Evolutionary conservation across 2,329 filamentous ascomycete genomes (phyloP).

Genomic region (Celoporthe dispersa): DNA sequence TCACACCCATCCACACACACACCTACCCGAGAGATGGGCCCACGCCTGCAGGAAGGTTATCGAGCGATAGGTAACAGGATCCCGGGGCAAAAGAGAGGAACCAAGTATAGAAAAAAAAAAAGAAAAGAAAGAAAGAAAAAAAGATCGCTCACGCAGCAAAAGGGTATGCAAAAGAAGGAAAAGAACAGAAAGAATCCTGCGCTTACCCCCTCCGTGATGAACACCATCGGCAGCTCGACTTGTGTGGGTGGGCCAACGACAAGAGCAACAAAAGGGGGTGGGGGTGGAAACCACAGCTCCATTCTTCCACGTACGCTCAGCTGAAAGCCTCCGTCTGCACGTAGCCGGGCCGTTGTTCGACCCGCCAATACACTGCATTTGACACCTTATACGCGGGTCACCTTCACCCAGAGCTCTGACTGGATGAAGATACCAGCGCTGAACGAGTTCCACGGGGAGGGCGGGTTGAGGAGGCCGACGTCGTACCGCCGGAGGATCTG

Average conservation of each 20-base stretch:
- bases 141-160: slow-evolving; percentile 16
- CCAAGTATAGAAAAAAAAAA: neutral
- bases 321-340: neutral
- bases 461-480: slow-evolving; percentile 34
- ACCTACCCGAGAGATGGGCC: neutral
- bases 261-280: neutral
- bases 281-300: neutral
- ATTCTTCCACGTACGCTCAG: neutral
- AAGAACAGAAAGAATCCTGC: neutral
- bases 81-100: too few relatives aligned
- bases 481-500: slow-evolving; percentile 34
- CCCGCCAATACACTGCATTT: neutral
- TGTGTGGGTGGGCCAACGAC: slow-evolving; percentile 5
- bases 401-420: slow-evolving; percentile 36
- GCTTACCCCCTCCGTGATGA: slow-evolving; percentile 7
- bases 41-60: slow-evolving; percentile 1
- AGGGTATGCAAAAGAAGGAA: neutral
- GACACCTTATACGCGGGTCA: slow-evolving; percentile 31
- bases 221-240: neutral
- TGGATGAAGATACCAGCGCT: slow-evolving; percentile 38
- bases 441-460: slow-evolving; percentile 34
- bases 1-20: neutral
- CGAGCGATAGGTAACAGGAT: neutral
- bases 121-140: neutral
- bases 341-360: neutral